A percentile compares a stretch with the other conserved stretches of the same genome.
These are phyloP conservation scores for Prillingera fragicola DNA, from an alignment of 1,284 basidiomycete species.

Conservation along the genomic window DNA sequence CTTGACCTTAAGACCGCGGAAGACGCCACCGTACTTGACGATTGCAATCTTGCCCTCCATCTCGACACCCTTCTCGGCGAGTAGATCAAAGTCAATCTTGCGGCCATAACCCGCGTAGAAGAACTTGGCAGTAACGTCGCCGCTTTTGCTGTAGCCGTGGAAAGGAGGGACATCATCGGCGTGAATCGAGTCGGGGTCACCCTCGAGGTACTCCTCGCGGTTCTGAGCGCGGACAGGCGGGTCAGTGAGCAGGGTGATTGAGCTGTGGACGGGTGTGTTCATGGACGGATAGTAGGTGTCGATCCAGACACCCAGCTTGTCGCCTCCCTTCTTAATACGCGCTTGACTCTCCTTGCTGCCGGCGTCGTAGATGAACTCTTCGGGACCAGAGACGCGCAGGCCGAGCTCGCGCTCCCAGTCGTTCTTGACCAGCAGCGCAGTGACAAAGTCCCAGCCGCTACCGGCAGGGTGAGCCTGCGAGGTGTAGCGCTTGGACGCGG, in stretches of 20 bases:
- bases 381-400: conserved; percentile 34
- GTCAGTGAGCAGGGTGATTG: conserved; percentile 36
- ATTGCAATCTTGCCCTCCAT: conserved; percentile 78
- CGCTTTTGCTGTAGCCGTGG: conserved; percentile 42
- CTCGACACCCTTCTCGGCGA: conserved; percentile 60
- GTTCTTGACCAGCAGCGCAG: conserved; percentile 44
- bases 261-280: conserved; percentile 63
- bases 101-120: conserved; percentile 78
- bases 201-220: conserved; percentile 46
- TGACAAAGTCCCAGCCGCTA: conserved; percentile 42
- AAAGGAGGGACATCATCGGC: conserved; percentile 49
- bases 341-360: conserved; percentile 36
- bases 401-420: conserved; percentile 47
- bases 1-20: conserved; percentile 66
- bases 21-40: conserved; percentile 70
- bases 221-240: conserved; percentile 50
- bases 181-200: conserved; percentile 48
- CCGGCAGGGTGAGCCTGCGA: conserved; percentile 42
- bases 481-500: conserved; percentile 41
- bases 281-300: conserved; percentile 70
- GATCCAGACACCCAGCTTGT: conserved; percentile 43
- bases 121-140: conserved; percentile 57
- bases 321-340: conserved; percentile 24
- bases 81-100: conserved; percentile 68
- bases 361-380: conserved; percentile 44